Conservation (phyloP, 2,329 filamentous ascomycete genomes). For the Onygena corvina region DNA sequence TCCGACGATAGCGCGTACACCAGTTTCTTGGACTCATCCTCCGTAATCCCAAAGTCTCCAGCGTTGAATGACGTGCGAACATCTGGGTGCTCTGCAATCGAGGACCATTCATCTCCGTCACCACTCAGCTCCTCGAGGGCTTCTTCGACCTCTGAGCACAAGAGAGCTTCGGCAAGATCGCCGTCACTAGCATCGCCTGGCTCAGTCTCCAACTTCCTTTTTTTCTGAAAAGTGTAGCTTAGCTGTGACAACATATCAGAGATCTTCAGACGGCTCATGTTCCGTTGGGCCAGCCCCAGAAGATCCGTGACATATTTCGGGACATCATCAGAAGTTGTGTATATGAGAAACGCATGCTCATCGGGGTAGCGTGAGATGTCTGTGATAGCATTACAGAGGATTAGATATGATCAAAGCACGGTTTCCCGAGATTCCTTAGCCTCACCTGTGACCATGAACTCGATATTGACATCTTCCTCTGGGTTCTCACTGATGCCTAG, state of each 20-base stretch:
- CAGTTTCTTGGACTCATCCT: constrained; percentile 9
- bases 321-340: constrained; percentile 36
- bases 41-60: neutral
- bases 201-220: constrained; percentile 19
- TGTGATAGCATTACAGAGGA: constrained; percentile 18
- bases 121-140: constrained; percentile 27
- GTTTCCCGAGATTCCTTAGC: too few species aligned
- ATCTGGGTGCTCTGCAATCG: constrained; percentile 9
- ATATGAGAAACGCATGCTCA: constrained; percentile 47
- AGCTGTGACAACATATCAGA: constrained; percentile 40
- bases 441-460: constrained; percentile 32
- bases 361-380: constrained; percentile 51
- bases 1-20: constrained; percentile 44
- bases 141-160: constrained; percentile 14
- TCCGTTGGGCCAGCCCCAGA: constrained; percentile 38
- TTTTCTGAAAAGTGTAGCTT: constrained; percentile 27
- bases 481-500: constrained; percentile 33
- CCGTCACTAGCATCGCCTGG: constrained; percentile 25
- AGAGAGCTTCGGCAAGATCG: constrained; percentile 22
- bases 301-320: constrained; percentile 22
- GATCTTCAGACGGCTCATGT: constrained; percentile 34
- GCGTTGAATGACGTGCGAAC: neutral
- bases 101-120: constrained; percentile 26
- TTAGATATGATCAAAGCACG: constrained; percentile 7
- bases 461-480: constrained; percentile 24